These are phyloP conservation scores for Hypoxylon sp. DNA, from an alignment of 2,329 filamentous ascomycete genomes.

Conservation along the genomic window DNA sequence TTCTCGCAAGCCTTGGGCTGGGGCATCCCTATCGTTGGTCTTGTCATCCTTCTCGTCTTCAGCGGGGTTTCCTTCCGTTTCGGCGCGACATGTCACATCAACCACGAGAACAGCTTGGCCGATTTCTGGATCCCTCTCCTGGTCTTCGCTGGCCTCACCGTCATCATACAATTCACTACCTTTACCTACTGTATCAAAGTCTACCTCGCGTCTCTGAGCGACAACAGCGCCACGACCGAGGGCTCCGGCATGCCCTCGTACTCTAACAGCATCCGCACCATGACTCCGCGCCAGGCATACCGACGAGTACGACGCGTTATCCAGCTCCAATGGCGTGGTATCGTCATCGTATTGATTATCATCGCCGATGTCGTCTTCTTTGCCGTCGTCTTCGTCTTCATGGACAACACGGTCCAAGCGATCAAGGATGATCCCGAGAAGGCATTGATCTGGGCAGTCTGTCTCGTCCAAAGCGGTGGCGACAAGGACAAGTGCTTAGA, in stretches of 20 bases:
- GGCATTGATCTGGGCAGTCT: constrained; percentile 73
- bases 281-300: constrained; percentile 87
- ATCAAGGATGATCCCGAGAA: constrained; percentile 61
- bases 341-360: constrained; percentile 88
- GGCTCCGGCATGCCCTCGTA: constrained; percentile 79
- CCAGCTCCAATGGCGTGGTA: constrained; percentile 92
- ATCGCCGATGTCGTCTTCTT: constrained; percentile 94
- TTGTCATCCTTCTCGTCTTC: constrained; percentile 78
- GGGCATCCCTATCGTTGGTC: constrained; percentile 79
- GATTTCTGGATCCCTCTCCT: constrained; percentile 90
- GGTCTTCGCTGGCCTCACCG: constrained; percentile 68
- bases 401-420: constrained; percentile 75
- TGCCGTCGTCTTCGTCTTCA: constrained; percentile 86
- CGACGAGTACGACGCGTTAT: constrained; percentile 86
- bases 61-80: constrained; percentile 96
- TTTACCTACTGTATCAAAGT: constrained; percentile 92
- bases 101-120: constrained; percentile 81
- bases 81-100: constrained; percentile 91
- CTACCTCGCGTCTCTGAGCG: constrained; percentile 83
- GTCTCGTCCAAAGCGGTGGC: constrained; percentile 65
- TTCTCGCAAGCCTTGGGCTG: constrained; percentile 81
- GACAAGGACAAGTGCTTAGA: constrained; percentile 73
- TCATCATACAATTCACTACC: constrained; percentile 74
- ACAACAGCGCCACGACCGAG: constrained; percentile 74
- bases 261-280: constrained; percentile 75